A percentile compares a stretch with the other conserved stretches of the same genome.
Evolutionary conservation across 176 grass and related monocot species (phyloP).

Genomic region (Rhipidocladum racemiflorum): DNA sequence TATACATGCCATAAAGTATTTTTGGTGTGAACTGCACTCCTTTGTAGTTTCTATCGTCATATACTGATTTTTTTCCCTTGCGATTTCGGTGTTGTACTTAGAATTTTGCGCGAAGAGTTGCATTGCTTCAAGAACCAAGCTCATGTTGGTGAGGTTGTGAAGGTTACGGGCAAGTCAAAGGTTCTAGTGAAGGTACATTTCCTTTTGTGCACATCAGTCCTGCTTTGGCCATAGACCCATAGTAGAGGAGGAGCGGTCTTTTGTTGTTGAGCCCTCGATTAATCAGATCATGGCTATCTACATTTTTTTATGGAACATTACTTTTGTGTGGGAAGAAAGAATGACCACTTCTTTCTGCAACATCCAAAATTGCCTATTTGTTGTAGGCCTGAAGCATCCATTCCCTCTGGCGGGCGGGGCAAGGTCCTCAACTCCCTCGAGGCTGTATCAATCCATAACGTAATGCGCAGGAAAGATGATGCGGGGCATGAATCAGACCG

Average conservation of each 20-base stretch:
- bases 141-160: constrained; percentile 94
- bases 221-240: not conserved
- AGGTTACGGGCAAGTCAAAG: constrained; percentile 97
- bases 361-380: not conserved
- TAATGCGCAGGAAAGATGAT: no score
- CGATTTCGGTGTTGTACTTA: constrained; percentile 40
- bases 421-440: no score
- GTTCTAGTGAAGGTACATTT: constrained; percentile 84
- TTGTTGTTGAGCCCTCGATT: not conserved
- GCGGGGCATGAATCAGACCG: no score
- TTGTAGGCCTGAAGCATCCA: no score
- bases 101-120: constrained; percentile 71
- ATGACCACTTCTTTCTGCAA: not conserved
- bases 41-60: not conserved
- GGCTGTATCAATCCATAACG: no score
- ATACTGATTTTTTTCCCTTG: not conserved
- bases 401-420: no score
- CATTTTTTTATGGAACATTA: not conserved
- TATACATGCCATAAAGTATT: not conserved
- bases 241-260: not conserved
- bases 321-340: not conserved
- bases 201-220: not conserved
- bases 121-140: constrained; percentile 72
- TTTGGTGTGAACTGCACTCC: not conserved
- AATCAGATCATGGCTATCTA: not conserved